Evolutionary conservation across 2,329 filamentous ascomycete species (phyloP).

Genomic region (Alternaria infectoria): DNA sequence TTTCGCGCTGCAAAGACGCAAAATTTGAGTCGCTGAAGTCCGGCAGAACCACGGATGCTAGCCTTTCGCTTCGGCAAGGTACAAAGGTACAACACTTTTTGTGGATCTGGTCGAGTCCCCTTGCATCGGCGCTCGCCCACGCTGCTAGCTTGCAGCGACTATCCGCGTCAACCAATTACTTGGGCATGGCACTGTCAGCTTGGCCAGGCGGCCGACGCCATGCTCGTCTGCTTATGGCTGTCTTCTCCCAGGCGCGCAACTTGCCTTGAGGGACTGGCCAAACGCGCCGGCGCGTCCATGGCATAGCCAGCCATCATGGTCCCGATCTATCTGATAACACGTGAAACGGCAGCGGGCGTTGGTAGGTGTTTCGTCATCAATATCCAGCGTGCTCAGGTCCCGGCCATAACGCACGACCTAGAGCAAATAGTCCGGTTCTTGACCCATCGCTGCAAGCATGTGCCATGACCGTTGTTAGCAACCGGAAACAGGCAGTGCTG

Average conservation of each 20-base stretch:
- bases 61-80: slow-evolving; percentile 50
- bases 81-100: slow-evolving; percentile 43
- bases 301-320: slow-evolving; percentile 18
- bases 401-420: slow-evolving; percentile 8
- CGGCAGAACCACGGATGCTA: slow-evolving; percentile 33
- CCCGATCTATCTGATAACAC: slow-evolving; percentile 21
- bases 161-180: slow-evolving; percentile 33
- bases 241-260: slow-evolving; percentile 13
- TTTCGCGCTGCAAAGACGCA: slow-evolving; percentile 8
- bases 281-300: slow-evolving; percentile 1
- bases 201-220: slow-evolving; percentile 10
- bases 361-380: slow-evolving; percentile 24
- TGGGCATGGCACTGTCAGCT: slow-evolving; percentile 20
- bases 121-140: slow-evolving; percentile 44
- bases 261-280: slow-evolving; percentile 16
- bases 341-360: slow-evolving; percentile 34
- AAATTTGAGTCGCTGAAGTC: slow-evolving; percentile 13
- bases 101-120: slow-evolving; percentile 45
- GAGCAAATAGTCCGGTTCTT: slow-evolving; percentile 5
- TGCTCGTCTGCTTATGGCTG: slow-evolving; percentile 27
- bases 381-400: slow-evolving; percentile 17
- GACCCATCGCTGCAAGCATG: slow-evolving; percentile 20
- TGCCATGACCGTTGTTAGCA: slow-evolving; percentile 18
- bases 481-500: slow-evolving; percentile 19
- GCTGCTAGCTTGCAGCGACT: slow-evolving; percentile 37